A percentile compares a stretch with the other conserved stretches of the same genome.
Evolutionary conservation across 805 yeast species (phyloP).

Genomic region (Ogataea parapolymorpha): DNA sequence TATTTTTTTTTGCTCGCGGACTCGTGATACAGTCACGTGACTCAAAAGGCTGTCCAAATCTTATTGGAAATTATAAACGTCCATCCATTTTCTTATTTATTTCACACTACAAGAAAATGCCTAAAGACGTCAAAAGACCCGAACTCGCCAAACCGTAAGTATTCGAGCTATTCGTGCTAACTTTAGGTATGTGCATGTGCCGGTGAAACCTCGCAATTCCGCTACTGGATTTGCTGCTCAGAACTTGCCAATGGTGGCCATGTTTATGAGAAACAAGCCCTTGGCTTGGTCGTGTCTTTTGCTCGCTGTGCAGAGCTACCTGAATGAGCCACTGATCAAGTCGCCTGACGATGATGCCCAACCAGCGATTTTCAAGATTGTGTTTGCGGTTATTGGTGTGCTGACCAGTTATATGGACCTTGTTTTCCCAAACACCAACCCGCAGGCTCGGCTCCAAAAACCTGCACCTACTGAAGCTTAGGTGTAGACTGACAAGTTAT

Average conservation of each 20-base stretch:
- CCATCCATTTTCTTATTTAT: conserved; percentile 1
- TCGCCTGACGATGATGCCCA: conserved; percentile 33
- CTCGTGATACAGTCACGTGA: conserved; percentile 3
- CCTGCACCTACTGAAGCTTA: neutral
- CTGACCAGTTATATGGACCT: conserved; percentile 50
- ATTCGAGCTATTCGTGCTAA: conserved; percentile 1
- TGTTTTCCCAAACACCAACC: conserved; percentile 43
- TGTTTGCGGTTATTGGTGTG: conserved; percentile 46
- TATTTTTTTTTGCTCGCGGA: neutral
- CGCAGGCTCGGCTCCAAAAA: conserved; percentile 26
- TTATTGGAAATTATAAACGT: neutral
- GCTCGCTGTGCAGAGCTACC: conserved; percentile 47
- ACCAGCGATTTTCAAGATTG: conserved; percentile 45
- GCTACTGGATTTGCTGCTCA: conserved; percentile 48
- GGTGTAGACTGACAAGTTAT: no score
- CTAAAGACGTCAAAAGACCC: conserved; percentile 30
- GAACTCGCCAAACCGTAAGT: conserved; percentile 30
- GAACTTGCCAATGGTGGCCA: conserved; percentile 60
- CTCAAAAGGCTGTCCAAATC: neutral
- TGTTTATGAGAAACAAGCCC: conserved; percentile 56
- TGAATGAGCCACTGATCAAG: conserved; percentile 36
- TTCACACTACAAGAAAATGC: conserved; percentile 14
- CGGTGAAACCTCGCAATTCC: conserved; percentile 43
- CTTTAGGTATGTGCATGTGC: conserved; percentile 44
- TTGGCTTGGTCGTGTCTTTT: conserved; percentile 54